Evolutionary conservation across 805 yeast genomes (phyloP).

Genomic region (Kodamaea hsintzibuensis): DNA sequence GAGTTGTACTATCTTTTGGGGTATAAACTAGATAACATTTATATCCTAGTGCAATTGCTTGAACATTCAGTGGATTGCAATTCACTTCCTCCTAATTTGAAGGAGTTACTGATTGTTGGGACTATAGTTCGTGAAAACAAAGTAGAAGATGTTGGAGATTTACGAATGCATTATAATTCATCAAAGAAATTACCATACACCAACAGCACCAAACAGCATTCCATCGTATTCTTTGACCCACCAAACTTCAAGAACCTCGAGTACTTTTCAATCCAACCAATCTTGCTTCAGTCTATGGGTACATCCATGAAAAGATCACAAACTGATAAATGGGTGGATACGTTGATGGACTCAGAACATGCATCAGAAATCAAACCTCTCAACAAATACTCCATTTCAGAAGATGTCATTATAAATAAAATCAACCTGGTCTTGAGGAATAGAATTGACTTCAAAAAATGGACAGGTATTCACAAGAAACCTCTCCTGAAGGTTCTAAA

Average conservation of each 20-base stretch:
- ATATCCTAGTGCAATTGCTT: conserved; percentile 10
- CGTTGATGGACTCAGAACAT: conserved; percentile 7
- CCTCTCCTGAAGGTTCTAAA: background rate
- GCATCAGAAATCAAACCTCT: conserved; percentile 9
- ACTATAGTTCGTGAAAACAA: background rate
- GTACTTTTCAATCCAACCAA: conserved; percentile 74
- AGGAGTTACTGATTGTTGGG: conserved; percentile 5
- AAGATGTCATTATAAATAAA: conserved; percentile 32
- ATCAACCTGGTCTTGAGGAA: conserved; percentile 30
- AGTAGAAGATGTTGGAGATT: background rate
- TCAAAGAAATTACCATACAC: conserved; percentile 6
- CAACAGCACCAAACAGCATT: conserved; percentile 8
- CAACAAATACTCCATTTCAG: conserved; percentile 26
- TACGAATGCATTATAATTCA: background rate
- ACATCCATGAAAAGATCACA: conserved; percentile 10
- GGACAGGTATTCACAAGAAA: background rate
- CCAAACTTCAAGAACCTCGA: conserved; percentile 74
- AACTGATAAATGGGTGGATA: conserved; percentile 21
- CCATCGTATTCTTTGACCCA: conserved; percentile 54
- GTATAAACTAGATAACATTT: conserved; percentile 22
- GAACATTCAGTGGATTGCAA: background rate
- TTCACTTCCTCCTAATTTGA: background rate
- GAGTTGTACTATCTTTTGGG: conserved; percentile 22
- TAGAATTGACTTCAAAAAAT: conserved; percentile 12
- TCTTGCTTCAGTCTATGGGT: conserved; percentile 56